Percentiles rank a stretch among this genome's conserved stretches.
phyloP scores from a whole-genome alignment of 352 stramenopile species.

The Phytophthora sp. region DNA sequence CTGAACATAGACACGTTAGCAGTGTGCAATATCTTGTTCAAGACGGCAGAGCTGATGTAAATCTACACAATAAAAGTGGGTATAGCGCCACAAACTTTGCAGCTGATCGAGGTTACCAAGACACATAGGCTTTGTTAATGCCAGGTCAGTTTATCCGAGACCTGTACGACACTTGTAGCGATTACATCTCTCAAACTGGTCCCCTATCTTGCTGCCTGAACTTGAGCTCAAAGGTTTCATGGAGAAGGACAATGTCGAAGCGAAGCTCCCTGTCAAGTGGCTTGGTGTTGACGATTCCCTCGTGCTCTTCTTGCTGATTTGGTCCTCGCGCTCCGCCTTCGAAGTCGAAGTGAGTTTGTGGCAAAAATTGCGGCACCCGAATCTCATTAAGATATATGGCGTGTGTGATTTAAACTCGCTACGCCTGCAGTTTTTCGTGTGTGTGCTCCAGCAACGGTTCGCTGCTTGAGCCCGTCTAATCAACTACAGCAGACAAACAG shows the following conservation, averaged over 20 bases:
- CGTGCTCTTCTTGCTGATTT: slow-evolving; percentile 1
- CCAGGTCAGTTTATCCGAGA: not conserved
- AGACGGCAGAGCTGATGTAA: not conserved
- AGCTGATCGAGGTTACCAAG: not conserved
- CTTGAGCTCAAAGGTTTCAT: not conserved
- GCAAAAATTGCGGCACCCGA: not conserved
- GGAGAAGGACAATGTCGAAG: not conserved
- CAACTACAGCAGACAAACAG: not conserved
- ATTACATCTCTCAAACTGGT: not conserved
- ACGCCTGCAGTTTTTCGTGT: slow-evolving; percentile 1
- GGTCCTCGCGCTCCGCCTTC: slow-evolving; percentile 13
- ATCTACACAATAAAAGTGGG: not conserved
- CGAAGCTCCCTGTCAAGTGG: not conserved
- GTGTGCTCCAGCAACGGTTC: not conserved
- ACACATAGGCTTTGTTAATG: not conserved
- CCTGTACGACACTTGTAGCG: not conserved
- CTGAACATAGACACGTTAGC: not conserved
- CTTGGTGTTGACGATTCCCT: not conserved
- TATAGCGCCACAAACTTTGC: not conserved
- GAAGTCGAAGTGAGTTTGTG: not conserved
- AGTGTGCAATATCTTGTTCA: not conserved
- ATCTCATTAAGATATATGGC: not conserved
- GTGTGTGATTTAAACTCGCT: not conserved
- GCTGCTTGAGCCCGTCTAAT: not conserved
- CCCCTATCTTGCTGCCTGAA: not conserved